phyloP scores from a whole-genome alignment of 495 filamentous ascomycete species.

The Trichoderma parareesei region DNA sequence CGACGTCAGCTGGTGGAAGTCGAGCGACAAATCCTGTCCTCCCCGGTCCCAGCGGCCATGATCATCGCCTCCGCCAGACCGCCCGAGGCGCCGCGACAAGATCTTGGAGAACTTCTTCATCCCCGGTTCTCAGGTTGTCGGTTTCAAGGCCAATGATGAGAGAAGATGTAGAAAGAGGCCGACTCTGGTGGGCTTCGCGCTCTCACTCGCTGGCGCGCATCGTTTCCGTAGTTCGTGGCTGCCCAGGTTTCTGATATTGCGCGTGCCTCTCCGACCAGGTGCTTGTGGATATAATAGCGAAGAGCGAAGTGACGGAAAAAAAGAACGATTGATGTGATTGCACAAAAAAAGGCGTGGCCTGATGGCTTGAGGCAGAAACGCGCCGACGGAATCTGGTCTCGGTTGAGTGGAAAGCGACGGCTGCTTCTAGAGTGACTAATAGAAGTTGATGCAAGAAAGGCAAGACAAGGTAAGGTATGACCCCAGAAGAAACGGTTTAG shows the following conservation, averaged over 20 bases:
- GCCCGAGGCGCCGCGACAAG: conserved; percentile 7
- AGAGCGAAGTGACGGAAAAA: no score
- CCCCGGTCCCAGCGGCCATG: not conserved
- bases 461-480: not conserved
- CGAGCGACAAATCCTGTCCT: not conserved
- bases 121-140: not conserved
- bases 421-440: not conserved
- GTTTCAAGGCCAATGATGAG: not conserved
- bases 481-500: not conserved
- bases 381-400: not conserved
- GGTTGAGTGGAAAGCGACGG: not conserved
- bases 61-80: not conserved
- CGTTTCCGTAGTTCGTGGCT: not conserved
- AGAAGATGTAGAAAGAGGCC: not conserved
- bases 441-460: no score
- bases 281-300: no score
- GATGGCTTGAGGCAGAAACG: no score
- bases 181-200: not conserved
- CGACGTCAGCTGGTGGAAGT: conserved; percentile 11
- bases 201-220: not conserved
- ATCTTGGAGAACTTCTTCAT: conserved; percentile 12
- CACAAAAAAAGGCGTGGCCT: not conserved
- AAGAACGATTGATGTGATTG: no score
- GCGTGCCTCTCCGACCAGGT: not conserved
- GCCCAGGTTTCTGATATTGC: not conserved